Base-by-base conservation (phyloP, 2,329 filamentous ascomycete species). In the Aspergillus ochraceoroseus region DNA sequence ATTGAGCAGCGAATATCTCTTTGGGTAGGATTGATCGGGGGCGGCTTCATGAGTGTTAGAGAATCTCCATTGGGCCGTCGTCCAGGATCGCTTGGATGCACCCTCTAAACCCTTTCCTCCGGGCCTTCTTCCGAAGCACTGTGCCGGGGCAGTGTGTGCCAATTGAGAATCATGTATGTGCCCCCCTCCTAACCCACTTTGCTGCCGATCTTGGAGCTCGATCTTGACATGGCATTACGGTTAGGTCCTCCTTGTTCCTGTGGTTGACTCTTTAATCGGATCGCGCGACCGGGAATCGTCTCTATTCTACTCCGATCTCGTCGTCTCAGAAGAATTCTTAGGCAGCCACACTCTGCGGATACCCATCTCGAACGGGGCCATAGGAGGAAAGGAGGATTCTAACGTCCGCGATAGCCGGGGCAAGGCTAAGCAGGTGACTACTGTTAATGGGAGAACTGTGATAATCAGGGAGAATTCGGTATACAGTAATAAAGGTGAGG, bases 41-140 rank as follows among this genome's bases (percentile, higher is more conserved):
- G 55, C 58, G 61, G 53, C 61, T 66, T 65, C 57, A 67, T 66
- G 62, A 61, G 54, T 58, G 50, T 56, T 52, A 43, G 56, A 54
- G 51, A 41, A 51, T 40, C 41, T 57, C 47, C 52, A 45, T 53
- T 48, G 61, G 61, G 59, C 58, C 57, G 57, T 62, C 56, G 56
- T 65, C 63, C 64, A 62, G 65, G 58, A 65, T 54, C 62, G 65
- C 66, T 66, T 84, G 83, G 81, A 95, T 95, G 89, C 89, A 89
- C 83, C 87, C 92, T 74, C 78, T 96, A 82, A 98, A 98, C 72
- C 92, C 92, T 67, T 96, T 95, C 72, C 78, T 98, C 68, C 83
- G 86, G 75, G 88, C 90, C 76, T 96, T 98, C 81, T 95, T 95
- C 78, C 88, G 87, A 74, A 96, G 88, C 79, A 82, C 87, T 66